A percentile compares a stretch with the other conserved stretches of the same genome.
These are phyloP conservation scores for Dactylellina parvicollis DNA, from an alignment of 2,329 filamentous ascomycete genomes.

Conservation along the genomic window DNA sequence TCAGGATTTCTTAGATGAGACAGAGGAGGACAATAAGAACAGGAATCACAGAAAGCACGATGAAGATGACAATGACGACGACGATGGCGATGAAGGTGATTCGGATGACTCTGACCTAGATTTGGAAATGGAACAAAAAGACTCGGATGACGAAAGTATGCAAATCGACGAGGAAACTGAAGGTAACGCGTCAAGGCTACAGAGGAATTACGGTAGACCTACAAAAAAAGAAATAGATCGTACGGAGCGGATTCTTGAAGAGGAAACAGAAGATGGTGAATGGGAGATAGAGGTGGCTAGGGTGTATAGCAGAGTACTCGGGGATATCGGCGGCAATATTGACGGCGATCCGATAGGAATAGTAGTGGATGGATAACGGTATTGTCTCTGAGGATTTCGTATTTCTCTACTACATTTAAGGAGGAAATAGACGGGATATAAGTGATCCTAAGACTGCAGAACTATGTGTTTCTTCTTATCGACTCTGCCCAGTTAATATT, in stretches of 20 bases:
- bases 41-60: background rate
- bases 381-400: background rate
- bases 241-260: conserved; percentile 39
- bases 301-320: conserved; percentile 50
- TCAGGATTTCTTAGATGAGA: conserved; percentile 21
- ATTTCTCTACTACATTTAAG: background rate
- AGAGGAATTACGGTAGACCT: conserved; percentile 23
- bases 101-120: conserved; percentile 25
- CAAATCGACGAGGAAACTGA: conserved; percentile 39
- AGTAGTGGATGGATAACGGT: conserved; percentile 20
- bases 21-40: background rate
- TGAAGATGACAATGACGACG: background rate
- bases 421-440: too few species aligned
- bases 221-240: conserved; percentile 38
- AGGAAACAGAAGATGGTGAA: conserved; percentile 47
- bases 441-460: too few species aligned
- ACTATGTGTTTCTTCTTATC: too few species aligned
- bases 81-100: conserved; percentile 22
- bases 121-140: background rate
- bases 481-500: too few species aligned
- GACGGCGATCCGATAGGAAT: conserved; percentile 47
- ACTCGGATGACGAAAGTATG: conserved; percentile 23
- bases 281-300: conserved; percentile 52
- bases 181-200: conserved; percentile 22
- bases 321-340: conserved; percentile 38